These are phyloP conservation scores for Debaryomyces maramus DNA, from an alignment of 805 yeast genomes.

Conservation along the genomic window DNA sequence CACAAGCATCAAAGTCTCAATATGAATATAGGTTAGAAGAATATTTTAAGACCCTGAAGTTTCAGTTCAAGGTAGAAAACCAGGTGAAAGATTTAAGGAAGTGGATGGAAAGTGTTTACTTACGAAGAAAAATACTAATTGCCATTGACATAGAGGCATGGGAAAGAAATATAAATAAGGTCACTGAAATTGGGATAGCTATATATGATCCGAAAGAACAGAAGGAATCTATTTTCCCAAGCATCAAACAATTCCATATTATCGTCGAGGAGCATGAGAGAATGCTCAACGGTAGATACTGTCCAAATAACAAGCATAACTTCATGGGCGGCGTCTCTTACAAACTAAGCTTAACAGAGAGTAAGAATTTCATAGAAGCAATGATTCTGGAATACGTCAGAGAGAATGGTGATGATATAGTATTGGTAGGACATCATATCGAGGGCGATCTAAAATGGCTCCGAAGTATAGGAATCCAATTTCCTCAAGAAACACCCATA, in stretches of 20 bases:
- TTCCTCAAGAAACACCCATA: conserved; percentile 34
- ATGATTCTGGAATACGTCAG: conserved; percentile 45
- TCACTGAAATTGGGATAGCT: conserved; percentile 62
- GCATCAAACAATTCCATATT: conserved; percentile 42
- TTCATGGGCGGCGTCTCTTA: conserved; percentile 53
- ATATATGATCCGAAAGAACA: conserved; percentile 55
- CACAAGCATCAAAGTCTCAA: conserved; percentile 1
- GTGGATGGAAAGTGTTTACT: conserved; percentile 22
- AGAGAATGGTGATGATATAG: conserved; percentile 18
- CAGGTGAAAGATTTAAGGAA: conserved; percentile 10
- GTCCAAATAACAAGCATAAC: conserved; percentile 53
- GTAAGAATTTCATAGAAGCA: conserved; percentile 39
- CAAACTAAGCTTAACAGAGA: conserved; percentile 36
- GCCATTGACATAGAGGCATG: conserved; percentile 60
- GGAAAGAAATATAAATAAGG: conserved; percentile 41
- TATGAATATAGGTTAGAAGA: conserved; percentile 12
- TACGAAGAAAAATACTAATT: conserved; percentile 35
- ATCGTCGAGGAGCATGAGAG: conserved; percentile 46
- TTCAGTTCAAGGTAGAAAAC: conserved; percentile 14
- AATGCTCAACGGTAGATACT: conserved; percentile 48
- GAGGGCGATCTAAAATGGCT: conserved; percentile 57
- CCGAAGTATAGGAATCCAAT: conserved; percentile 40
- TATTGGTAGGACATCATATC: conserved; percentile 61
- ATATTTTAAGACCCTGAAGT: conserved; percentile 21
- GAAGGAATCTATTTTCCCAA: conserved; percentile 36